A percentile compares a stretch with the other conserved stretches of the same genome.
phyloP scores from a whole-genome alignment of 1,139 yeast genomes.

The Pneumocystis wakefieldiae region DNA sequence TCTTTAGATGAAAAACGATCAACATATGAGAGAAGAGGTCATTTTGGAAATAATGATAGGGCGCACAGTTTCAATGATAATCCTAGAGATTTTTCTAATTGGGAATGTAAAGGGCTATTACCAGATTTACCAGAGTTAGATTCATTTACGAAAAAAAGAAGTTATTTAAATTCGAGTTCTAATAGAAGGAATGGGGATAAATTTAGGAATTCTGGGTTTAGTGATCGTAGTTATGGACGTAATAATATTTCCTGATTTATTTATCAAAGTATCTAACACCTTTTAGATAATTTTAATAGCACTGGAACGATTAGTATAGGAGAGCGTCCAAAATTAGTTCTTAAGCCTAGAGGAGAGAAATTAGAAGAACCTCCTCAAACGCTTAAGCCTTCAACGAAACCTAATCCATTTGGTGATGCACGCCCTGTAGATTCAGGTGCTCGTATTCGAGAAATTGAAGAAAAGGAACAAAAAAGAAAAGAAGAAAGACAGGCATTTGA shows the following conservation, averaged over 20 bases:
- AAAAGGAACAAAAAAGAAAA: conserved; percentile 20
- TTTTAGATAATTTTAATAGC: neutral
- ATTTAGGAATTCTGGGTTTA: neutral
- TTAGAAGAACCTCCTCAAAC: neutral
- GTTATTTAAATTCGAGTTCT: conserved; percentile 14
- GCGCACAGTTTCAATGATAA: conserved; percentile 16
- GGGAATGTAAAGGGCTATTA: conserved; percentile 25
- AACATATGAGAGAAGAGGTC: conserved; percentile 13
- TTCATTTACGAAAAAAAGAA: neutral
- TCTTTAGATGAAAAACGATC: conserved; percentile 11
- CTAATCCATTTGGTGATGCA: conserved; percentile 26
- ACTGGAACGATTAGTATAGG: neutral
- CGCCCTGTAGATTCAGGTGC: conserved; percentile 27
- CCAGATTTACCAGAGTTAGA: conserved; percentile 11
- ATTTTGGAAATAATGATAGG: conserved; percentile 6
- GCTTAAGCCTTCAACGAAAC: conserved; percentile 7
- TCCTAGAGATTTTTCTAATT: conserved; percentile 20
- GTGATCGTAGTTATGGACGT: neutral
- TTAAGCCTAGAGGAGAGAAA: neutral
- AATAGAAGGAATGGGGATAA: conserved; percentile 7
- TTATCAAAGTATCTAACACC: neutral
- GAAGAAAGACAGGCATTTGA: conserved; percentile 12
- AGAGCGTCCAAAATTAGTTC: neutral
- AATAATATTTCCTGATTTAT: neutral
- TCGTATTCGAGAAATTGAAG: conserved; percentile 21